These are phyloP conservation scores for Chlorella sp. DNA, from an alignment of 139 green algal genomes.

Conservation along the genomic window DNA sequence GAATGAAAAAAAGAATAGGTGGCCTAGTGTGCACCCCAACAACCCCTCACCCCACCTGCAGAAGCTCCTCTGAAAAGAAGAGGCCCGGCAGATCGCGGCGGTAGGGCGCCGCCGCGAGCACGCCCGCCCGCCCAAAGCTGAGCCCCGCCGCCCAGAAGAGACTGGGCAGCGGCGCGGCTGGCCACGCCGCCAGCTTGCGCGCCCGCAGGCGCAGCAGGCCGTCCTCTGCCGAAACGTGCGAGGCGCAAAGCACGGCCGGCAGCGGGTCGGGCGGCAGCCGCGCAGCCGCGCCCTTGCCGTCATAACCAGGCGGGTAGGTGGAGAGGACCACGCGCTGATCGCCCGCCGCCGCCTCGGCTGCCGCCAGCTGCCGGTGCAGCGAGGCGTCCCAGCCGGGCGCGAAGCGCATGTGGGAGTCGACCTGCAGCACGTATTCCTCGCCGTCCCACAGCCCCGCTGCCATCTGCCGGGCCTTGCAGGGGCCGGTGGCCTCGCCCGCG, in stretches of 20 bases:
- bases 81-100: constrained; percentile 65
- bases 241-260: constrained; percentile 61
- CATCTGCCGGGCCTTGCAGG: constrained; percentile 66
- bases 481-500: constrained; percentile 56
- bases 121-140: constrained; percentile 56
- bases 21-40: too few relatives aligned
- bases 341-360: constrained; percentile 19
- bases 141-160: constrained; percentile 78
- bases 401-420: constrained; percentile 78
- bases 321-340: constrained; percentile 60
- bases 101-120: constrained; percentile 55
- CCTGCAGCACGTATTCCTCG: constrained; percentile 76
- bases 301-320: constrained; percentile 70
- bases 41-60: too few relatives aligned
- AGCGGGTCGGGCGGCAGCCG: constrained; percentile 29
- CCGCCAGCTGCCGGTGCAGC: constrained; percentile 37
- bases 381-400: constrained; percentile 36
- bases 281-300: constrained; percentile 47
- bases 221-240: constrained; percentile 50
- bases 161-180: constrained; percentile 35
- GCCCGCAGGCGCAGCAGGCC: constrained; percentile 53
- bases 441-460: constrained; percentile 66
- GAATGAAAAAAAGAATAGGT: too few relatives aligned
- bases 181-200: constrained; percentile 13
- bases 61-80: constrained; percentile 79